A percentile compares a stretch with the other conserved stretches of the same genome.
phyloP scores from a whole-genome alignment of 352 stramenopile genomes.

The Pythium aquatile region DNA sequence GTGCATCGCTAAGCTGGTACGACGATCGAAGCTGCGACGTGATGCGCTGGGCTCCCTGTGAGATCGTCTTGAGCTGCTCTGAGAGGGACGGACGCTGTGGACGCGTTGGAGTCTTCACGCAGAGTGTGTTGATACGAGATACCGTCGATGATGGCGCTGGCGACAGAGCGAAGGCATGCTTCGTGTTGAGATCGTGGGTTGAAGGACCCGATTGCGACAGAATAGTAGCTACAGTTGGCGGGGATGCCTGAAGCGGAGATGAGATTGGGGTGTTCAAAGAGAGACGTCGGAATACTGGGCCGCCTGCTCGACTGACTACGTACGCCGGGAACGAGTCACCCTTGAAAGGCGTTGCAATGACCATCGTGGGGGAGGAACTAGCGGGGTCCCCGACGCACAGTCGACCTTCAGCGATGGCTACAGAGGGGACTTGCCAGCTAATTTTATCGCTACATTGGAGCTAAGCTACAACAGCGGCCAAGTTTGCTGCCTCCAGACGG shows the following conservation, averaged over 20 bases:
- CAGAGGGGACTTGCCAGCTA: background rate
- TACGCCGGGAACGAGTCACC: constrained; percentile 64
- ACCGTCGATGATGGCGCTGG: background rate
- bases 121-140: background rate
- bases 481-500: too few species aligned
- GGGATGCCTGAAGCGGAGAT: background rate
- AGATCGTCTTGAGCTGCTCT: constrained; percentile 67
- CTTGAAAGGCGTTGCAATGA: constrained; percentile 45
- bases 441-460: background rate
- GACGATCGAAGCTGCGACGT: constrained; percentile 42
- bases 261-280: background rate
- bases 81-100: constrained; percentile 45
- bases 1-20: constrained; percentile 39
- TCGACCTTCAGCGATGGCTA: background rate
- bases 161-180: background rate
- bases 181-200: background rate
- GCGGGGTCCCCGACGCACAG: too few species aligned
- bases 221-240: background rate
- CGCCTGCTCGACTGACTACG: constrained; percentile 33
- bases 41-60: constrained; percentile 44
- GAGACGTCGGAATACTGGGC: background rate
- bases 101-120: constrained; percentile 3
- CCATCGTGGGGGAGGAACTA: background rate
- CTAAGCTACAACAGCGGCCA: too few species aligned
- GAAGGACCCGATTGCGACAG: constrained; percentile 6